A percentile compares a stretch with the other conserved stretches of the same genome.
Conservation (phyloP, 139 green algal genomes). For the Picochlorum sp. region DNA sequence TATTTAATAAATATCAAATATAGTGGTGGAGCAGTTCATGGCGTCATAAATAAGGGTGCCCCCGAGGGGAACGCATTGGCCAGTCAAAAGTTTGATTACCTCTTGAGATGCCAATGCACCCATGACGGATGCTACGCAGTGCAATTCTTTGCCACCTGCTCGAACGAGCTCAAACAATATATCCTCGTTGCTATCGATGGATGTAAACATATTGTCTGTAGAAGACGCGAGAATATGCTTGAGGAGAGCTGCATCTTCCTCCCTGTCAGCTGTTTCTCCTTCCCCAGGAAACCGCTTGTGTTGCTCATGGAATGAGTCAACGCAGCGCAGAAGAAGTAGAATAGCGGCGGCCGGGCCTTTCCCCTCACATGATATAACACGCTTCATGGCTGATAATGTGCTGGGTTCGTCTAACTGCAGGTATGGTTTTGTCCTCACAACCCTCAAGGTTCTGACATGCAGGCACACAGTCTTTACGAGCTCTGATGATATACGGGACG, state of each 20-base stretch:
- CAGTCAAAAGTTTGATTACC: constrained; percentile 92
- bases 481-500: constrained; percentile 27
- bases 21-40: constrained; percentile 51
- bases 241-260: constrained; percentile 69
- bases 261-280: constrained; percentile 18
- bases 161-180: constrained; percentile 64
- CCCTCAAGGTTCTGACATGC: constrained; percentile 64
- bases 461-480: constrained; percentile 66
- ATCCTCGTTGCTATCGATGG: constrained; percentile 30
- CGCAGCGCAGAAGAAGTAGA: constrained; percentile 72
- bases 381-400: constrained; percentile 17
- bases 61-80: constrained; percentile 79
- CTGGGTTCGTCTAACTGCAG: constrained; percentile 13
- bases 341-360: constrained; percentile 45
- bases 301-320: constrained; percentile 56
- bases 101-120: constrained; percentile 91
- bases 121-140: constrained; percentile 77
- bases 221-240: constrained; percentile 37
- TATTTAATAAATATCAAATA: constrained; percentile 25
- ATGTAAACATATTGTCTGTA: constrained; percentile 30
- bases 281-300: constrained; percentile 53
- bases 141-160: constrained; percentile 72
- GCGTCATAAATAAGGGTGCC: constrained; percentile 86
- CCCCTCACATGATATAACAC: constrained; percentile 37
- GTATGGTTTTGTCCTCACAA: constrained; percentile 56